These are phyloP conservation scores for Lachnellula willkommii DNA, from an alignment of 2,329 filamentous ascomycete species.

Conservation along the genomic window DNA sequence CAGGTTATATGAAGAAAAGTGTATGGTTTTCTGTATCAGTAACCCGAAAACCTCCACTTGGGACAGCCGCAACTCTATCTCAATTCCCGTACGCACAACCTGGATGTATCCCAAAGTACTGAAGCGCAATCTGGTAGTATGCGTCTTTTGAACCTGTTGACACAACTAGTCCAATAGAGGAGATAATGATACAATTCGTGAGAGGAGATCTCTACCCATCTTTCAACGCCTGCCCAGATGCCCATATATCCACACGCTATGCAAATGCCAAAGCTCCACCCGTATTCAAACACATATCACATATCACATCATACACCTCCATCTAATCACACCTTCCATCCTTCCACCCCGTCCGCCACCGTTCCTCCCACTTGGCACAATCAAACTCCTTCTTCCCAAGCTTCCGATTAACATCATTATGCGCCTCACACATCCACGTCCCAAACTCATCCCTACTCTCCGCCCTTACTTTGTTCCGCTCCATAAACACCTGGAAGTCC, in stretches of 20 bases:
- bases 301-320: background rate
- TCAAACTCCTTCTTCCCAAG: constrained; percentile 88
- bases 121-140: no score
- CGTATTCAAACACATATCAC: background rate
- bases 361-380: constrained; percentile 84
- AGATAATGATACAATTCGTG: constrained; percentile 1
- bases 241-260: background rate
- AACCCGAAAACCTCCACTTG: no score
- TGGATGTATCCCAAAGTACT: no score
- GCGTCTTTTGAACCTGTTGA: no score
- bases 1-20: no score
- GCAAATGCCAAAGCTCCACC: background rate
- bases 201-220: background rate
- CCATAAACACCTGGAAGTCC: constrained; percentile 82
- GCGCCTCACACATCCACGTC: constrained; percentile 76
- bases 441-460: constrained; percentile 65
- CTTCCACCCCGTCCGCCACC: constrained; percentile 88
- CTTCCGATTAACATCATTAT: constrained; percentile 85
- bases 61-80: no score
- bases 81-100: no score
- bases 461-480: constrained; percentile 53
- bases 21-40: no score
- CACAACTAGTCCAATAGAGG: background rate
- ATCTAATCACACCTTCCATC: constrained; percentile 56
- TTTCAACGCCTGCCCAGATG: background rate